phyloP scores from a whole-genome alignment of 164 flowering plant genomes.

The Vitis riparia region DNA sequence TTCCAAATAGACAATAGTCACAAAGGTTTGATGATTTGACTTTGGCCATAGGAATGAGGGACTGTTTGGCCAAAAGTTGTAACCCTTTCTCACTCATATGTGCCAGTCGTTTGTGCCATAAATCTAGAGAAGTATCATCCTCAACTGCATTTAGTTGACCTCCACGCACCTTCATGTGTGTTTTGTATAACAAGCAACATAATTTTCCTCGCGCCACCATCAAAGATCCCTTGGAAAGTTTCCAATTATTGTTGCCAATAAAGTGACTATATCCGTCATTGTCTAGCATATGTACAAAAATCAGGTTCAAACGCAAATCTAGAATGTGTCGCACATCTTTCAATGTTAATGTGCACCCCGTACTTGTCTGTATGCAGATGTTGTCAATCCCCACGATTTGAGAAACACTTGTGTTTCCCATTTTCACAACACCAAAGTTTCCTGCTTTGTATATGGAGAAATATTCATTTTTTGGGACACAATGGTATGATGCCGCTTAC shows the following conservation, averaged over 20 bases:
- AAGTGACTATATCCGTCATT: neutral
- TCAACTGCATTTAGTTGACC: too few relatives aligned
- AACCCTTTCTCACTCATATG: too few relatives aligned
- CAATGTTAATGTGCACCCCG: neutral
- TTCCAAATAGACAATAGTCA: neutral
- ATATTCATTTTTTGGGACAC: too few relatives aligned
- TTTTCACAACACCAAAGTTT: too few relatives aligned
- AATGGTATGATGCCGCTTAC: too few relatives aligned
- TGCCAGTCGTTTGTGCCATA: too few relatives aligned
- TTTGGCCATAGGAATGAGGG: neutral
- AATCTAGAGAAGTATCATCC: too few relatives aligned
- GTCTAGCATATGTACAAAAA: too few relatives aligned
- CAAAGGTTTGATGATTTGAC: neutral
- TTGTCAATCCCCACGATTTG: neutral
- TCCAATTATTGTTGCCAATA: neutral
- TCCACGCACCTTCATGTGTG: too few relatives aligned
- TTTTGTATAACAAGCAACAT: neutral
- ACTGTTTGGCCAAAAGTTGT: neutral
- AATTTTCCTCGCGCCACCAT: neutral
- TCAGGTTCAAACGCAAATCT: too few relatives aligned
- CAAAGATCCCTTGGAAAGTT: neutral
- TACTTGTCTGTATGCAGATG: neutral
- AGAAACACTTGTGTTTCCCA: neutral
- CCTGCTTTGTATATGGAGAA: too few relatives aligned
- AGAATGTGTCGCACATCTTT: neutral